Percentiles rank a stretch among this genome's conserved stretches.
Evolutionary conservation across 495 filamentous ascomycete species (phyloP).

Genomic region (Echria macrotheca): DNA sequence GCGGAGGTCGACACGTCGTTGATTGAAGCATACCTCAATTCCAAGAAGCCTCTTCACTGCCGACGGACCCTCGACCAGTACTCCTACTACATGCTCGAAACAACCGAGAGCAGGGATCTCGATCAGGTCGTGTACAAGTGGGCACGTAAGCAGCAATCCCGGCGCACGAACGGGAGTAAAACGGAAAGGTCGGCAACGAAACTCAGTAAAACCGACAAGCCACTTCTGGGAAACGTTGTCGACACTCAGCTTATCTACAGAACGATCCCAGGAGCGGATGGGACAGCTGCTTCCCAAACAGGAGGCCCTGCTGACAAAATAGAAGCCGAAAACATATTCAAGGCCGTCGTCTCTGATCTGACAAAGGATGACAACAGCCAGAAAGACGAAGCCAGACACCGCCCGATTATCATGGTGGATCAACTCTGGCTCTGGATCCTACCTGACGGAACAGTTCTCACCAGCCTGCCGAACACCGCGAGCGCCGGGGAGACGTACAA

Average conservation of each 20-base stretch:
- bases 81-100: constrained; percentile 15
- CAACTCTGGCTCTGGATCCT: constrained; percentile 2
- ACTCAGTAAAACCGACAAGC: too few species aligned
- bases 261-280: too few species aligned
- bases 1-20: not conserved
- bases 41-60: constrained; percentile 12
- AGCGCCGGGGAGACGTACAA: not conserved
- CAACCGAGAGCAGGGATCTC: constrained; percentile 10
- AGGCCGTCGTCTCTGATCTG: too few species aligned
- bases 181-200: too few species aligned
- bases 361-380: too few species aligned
- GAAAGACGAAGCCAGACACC: too few species aligned
- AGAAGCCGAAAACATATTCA: too few species aligned
- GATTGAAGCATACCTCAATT: constrained; percentile 2
- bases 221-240: too few species aligned
- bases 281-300: too few species aligned
- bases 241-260: too few species aligned
- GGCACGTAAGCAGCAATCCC: constrained; percentile 6
- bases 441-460: not conserved
- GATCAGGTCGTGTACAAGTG: constrained; percentile 13
- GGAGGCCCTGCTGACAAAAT: not conserved
- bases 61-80: constrained; percentile 17
- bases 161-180: too few species aligned
- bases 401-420: constrained; percentile 1
- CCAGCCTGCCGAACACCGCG: not conserved